Conservation (phyloP, 83 land plant genomes). For the Larix sibirica region DNA sequence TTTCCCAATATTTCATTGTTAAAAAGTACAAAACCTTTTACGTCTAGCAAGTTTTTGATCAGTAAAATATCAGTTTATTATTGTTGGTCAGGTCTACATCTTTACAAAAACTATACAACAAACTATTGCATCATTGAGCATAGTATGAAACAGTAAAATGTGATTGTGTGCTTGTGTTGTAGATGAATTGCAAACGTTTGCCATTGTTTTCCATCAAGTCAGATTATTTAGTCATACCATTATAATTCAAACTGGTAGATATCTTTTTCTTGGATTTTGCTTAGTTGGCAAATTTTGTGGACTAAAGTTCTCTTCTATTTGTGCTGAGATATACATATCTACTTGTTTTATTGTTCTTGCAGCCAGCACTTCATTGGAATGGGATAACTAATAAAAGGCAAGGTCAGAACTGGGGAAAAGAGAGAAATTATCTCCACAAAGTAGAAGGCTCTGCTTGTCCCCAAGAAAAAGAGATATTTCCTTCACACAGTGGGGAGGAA, state of each 20-base stretch:
- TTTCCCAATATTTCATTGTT: background rate
- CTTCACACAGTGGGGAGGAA: constrained; percentile 17
- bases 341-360: constrained; percentile 12
- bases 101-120: background rate
- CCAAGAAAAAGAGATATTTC: constrained; percentile 16
- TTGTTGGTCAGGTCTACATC: background rate
- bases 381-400: constrained; percentile 78
- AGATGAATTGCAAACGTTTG: background rate
- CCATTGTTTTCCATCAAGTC: background rate
- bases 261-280: no score
- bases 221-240: no score
- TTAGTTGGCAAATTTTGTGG: no score
- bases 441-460: constrained; percentile 11
- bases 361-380: constrained; percentile 63
- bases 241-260: no score
- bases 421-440: constrained; percentile 29
- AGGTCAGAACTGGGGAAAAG: constrained; percentile 90
- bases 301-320: no score
- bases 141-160: background rate
- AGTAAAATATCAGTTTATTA: background rate
- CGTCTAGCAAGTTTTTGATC: background rate
- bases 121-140: background rate
- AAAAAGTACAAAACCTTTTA: background rate
- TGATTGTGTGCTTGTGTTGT: background rate
- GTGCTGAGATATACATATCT: background rate